Evolutionary conservation across 2,329 filamentous ascomycete genomes (phyloP).

Genomic region (Trichoderma sp.): DNA sequence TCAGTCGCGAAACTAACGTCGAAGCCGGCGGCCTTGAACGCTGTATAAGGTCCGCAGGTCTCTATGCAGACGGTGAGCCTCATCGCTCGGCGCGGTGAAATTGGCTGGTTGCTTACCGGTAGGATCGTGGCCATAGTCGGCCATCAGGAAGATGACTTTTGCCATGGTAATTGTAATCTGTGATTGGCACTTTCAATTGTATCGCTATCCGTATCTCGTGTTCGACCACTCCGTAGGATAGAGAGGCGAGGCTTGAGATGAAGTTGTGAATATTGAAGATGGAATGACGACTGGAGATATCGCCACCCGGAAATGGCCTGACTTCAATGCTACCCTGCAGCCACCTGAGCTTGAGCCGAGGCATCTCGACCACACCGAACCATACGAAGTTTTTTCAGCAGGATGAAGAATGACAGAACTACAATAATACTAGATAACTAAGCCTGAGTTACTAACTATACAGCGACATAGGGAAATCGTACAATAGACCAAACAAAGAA

Average conservation of each 20-base stretch:
- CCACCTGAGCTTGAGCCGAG: not conserved
- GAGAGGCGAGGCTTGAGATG: too few species aligned
- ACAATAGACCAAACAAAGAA: not conserved
- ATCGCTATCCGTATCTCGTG: not conserved
- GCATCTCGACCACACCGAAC: not conserved
- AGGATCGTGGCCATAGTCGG: conserved; percentile 59
- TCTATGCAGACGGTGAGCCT: conserved; percentile 40
- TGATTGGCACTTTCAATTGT: not conserved
- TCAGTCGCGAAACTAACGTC: conserved; percentile 55
- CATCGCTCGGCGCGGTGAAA: not conserved
- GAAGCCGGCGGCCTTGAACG: conserved; percentile 53
- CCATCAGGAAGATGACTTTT: conserved; percentile 53
- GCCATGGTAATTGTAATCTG: conserved; percentile 28
- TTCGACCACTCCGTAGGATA: not conserved
- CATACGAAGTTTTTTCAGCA: not conserved
- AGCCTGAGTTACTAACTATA: not conserved
- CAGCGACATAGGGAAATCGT: not conserved
- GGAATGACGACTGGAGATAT: too few species aligned
- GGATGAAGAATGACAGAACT: not conserved
- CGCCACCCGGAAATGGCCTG: too few species aligned
- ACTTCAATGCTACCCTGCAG: too few species aligned
- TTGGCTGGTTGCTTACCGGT: conserved; percentile 44
- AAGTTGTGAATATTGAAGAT: too few species aligned
- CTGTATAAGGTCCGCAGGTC: conserved; percentile 52
- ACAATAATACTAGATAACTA: not conserved